Evolutionary conservation across 306 rosid species (phyloP).

Genomic region (Astragalus membranaceus): DNA sequence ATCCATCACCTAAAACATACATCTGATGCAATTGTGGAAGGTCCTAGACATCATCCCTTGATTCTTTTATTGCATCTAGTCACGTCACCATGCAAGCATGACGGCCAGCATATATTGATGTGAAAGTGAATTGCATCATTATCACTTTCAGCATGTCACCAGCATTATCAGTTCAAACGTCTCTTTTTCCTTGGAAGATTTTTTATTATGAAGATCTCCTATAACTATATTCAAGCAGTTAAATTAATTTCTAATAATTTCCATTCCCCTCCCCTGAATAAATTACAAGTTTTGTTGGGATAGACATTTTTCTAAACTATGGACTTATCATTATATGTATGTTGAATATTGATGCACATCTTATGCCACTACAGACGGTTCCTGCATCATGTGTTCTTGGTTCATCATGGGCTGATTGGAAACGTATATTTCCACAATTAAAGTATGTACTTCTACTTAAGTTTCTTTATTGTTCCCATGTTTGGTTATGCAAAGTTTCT

Average conservation of each 20-base stretch:
- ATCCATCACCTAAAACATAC: too few species aligned
- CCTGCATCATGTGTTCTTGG: constrained; percentile 84
- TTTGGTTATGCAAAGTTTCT: background rate
- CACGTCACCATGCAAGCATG: too few species aligned
- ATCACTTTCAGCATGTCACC: too few species aligned
- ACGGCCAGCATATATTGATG: too few species aligned
- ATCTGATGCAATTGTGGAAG: too few species aligned
- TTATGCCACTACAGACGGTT: constrained; percentile 45
- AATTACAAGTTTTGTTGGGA: background rate
- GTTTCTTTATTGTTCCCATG: background rate
- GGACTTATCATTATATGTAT: background rate
- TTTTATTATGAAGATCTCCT: too few species aligned
- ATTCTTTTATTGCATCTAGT: too few species aligned
- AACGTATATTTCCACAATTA: constrained; percentile 60
- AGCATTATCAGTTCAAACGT: too few species aligned
- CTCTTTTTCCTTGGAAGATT: too few species aligned
- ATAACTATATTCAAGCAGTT: background rate
- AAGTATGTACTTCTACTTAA: constrained; percentile 39
- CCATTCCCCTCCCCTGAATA: too few species aligned
- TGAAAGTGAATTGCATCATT: too few species aligned
- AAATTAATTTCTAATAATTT: background rate
- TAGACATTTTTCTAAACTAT: background rate
- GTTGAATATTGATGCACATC: background rate
- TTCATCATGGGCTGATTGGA: constrained; percentile 78
- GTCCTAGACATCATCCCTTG: too few species aligned